Evolutionary conservation across 176 grass and related monocot genomes (phyloP).

Genomic region (Lolium rigidum): DNA sequence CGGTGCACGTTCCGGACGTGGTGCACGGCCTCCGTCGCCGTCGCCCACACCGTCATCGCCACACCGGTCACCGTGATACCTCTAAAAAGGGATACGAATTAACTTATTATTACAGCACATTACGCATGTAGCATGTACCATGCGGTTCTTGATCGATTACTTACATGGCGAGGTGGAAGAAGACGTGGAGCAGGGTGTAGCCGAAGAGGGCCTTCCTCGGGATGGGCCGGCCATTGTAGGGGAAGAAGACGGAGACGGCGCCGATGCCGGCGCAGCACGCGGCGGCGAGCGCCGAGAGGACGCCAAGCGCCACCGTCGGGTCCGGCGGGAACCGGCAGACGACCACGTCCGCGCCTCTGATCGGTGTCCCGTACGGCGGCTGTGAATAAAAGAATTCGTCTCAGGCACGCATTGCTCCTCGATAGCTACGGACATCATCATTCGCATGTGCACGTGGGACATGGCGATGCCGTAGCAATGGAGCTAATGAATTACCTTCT

Average conservation of each 20-base stretch:
- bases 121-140: background rate
- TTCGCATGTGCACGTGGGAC: no score
- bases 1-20: conserved; percentile 53
- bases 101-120: no score
- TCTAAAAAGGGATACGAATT: background rate
- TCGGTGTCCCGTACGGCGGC: conserved; percentile 56
- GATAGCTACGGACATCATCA: no score
- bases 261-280: conserved; percentile 40
- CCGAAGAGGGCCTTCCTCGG: conserved; percentile 45
- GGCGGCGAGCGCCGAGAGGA: conserved; percentile 38
- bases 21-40: conserved; percentile 48
- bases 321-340: conserved; percentile 64
- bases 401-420: background rate
- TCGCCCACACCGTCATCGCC: conserved; percentile 54
- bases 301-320: conserved; percentile 43
- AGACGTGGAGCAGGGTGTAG: conserved; percentile 49
- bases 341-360: conserved; percentile 44
- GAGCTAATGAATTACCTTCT: conserved; percentile 47
- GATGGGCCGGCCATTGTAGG: conserved; percentile 49
- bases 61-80: conserved; percentile 42
- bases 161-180: conserved; percentile 68
- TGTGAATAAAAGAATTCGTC: background rate
- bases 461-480: background rate
- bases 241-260: conserved; percentile 50
- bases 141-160: background rate